Base-by-base conservation (phyloP, 345 rosid genomes). In the Brassica juncea region DNA sequence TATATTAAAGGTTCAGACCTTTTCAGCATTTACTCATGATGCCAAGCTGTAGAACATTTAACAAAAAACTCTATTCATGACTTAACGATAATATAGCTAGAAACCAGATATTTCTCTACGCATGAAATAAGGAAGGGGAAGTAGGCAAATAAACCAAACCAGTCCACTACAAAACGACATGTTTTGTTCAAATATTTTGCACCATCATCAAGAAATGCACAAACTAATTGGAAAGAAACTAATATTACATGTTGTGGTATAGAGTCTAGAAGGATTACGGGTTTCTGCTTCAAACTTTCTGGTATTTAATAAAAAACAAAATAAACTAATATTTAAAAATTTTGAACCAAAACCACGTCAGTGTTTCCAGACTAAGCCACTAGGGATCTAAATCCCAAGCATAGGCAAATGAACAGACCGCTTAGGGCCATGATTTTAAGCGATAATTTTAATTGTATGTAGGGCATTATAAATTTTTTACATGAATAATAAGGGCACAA, bases 21-120 rank as follows among this genome's bases (percentile, higher is more conserved):
- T 62, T 62, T 62, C 61, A 73, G 37, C 62, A 31, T 47, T 64
- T 63, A 9, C 62, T 62, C 76, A 73, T 27, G 30, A 42, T 16
- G 32, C 42, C 25, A 73, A 73, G 12, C 8, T 60, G 28, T 61
- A 39, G 2, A 16, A 44, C 11, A 27, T 12, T 12, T 52, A 52
- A n/a, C 57, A 4, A 52, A n/a, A 52, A n/a, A 19, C 57, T 52
- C 2, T 52, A 5, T 63, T 47, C 61, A 16, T 44, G 47, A 47
- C 12, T 16, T 37, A 39, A 60, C 57, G 44, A 59, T 14, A 27
- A 12, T 35, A 25, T 58, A 35, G 37, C 55, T 52, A 52, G 57
- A 52, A 52, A 52, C 8, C 57, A 52, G 16, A 5, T n/a, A 52
- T 2, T 52, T 52, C 57, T 52, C 57, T 52, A 52, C 7, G 8